Conservation (phyloP, 192 early-diverging fungal species). For the Lunasporangiospora selenospora region DNA sequence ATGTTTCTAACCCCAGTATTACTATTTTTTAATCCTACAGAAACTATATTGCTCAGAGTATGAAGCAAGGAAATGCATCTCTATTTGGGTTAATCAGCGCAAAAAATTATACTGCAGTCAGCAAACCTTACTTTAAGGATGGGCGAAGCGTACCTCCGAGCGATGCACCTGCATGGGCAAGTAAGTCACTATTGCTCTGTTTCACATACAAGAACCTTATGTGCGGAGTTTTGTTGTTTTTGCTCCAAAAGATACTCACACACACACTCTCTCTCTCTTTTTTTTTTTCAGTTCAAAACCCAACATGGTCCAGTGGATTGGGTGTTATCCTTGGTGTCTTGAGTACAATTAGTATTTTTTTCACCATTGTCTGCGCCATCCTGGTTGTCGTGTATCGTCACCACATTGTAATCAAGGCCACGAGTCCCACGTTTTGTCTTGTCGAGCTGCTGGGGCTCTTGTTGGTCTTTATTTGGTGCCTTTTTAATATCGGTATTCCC, state of each 20-base stretch:
- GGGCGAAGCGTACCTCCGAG: not conserved
- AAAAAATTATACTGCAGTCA: not conserved
- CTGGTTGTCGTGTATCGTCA: constrained; percentile 44
- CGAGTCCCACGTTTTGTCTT: constrained; percentile 55
- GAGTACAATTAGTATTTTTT: constrained; percentile 25
- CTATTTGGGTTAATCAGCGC: not conserved
- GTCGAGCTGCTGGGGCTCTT: constrained; percentile 55
- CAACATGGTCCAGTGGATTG: constrained; percentile 11
- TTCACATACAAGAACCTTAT: no score
- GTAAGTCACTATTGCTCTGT: no score
- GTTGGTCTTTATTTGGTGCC: constrained; percentile 40
- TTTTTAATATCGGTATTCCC: constrained; percentile 45
- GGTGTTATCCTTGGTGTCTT: constrained; percentile 37
- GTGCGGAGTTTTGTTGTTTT: no score
- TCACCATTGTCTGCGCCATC: constrained; percentile 23
- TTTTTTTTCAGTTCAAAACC: constrained; percentile 15
- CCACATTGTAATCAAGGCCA: constrained; percentile 53
- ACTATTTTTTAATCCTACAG: no score
- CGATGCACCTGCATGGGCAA: constrained; percentile 19
- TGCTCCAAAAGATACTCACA: no score
- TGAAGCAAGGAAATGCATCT: constrained; percentile 7
- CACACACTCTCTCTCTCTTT: not conserved
- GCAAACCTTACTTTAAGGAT: constrained; percentile 10
- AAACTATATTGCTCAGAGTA: constrained; percentile 1
- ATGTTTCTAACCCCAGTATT: no score